A percentile compares a stretch with the other conserved stretches of the same genome.
These are phyloP conservation scores for Sicyos edulis DNA, from an alignment of 306 rosid species.

Conservation along the genomic window DNA sequence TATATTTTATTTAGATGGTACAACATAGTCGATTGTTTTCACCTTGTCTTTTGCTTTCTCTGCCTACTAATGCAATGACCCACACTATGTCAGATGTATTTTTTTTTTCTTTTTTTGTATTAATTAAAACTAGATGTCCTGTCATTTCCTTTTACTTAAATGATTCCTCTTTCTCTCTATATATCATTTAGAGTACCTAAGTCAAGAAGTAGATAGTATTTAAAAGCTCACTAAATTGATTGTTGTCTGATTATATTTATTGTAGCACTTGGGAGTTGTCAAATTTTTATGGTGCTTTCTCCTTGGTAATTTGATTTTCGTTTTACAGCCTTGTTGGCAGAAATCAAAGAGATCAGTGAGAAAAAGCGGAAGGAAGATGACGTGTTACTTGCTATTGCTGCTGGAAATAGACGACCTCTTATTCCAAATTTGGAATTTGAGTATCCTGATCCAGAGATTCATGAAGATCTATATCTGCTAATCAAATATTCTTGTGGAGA, in stretches of 20 bases:
- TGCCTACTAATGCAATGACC: background rate
- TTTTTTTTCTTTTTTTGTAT: no score
- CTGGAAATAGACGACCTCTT: constrained; percentile 85
- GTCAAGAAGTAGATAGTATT: no score
- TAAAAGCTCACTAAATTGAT: background rate
- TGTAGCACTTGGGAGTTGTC: background rate
- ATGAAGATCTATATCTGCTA: constrained; percentile 91
- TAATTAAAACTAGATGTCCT: background rate
- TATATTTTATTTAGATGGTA: background rate
- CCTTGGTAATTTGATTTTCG: background rate
- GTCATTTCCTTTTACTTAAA: background rate
- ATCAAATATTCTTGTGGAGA: constrained; percentile 92
- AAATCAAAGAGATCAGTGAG: constrained; percentile 96
- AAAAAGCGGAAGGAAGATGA: constrained; percentile 93
- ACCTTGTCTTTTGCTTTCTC: background rate
- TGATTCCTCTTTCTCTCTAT: background rate
- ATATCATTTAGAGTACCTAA: no score
- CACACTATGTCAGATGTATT: no score
- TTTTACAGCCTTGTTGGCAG: constrained; percentile 75
- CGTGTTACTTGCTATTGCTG: constrained; percentile 90
- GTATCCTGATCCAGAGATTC: constrained; percentile 76
- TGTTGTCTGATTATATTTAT: background rate
- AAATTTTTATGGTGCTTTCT: background rate
- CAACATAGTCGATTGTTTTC: background rate
- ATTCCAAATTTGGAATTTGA: constrained; percentile 85